Evolutionary conservation across 1,139 yeast genomes (phyloP).

Genomic region (Entelexis paramagnoliae): DNA sequence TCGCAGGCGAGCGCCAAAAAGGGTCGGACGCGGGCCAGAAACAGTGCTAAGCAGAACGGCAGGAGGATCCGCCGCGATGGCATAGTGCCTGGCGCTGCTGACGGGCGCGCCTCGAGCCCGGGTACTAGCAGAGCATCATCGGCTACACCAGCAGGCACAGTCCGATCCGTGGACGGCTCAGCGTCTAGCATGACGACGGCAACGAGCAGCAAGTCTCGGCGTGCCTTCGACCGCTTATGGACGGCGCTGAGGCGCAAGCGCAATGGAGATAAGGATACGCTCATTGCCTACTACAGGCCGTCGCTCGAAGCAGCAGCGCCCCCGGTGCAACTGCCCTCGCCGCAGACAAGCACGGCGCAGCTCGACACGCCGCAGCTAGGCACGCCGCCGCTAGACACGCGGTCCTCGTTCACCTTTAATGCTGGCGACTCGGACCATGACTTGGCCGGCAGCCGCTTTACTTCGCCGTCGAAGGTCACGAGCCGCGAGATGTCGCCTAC

Average conservation of each 20-base stretch:
- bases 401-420: neutral
- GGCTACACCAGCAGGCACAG: neutral
- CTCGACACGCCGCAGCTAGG: too few relatives aligned
- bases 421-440: neutral
- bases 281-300: constrained; percentile 14
- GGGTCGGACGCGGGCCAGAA: too few relatives aligned
- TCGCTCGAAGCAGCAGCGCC: neutral
- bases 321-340: too few relatives aligned
- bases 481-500: neutral
- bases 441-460: neutral
- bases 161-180: neutral
- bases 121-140: neutral
- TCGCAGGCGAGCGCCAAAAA: too few relatives aligned
- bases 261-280: constrained; percentile 2
- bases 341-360: too few relatives aligned
- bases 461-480: neutral
- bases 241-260: constrained; percentile 9
- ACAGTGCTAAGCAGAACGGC: too few relatives aligned
- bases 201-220: constrained; percentile 5
- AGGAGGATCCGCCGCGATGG: too few relatives aligned
- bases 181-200: neutral
- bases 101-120: neutral
- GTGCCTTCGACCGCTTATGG: constrained; percentile 6
- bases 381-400: neutral
- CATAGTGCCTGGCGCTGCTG: neutral